Evolutionary conservation across 345 rosid species (phyloP).

Genomic region (Rhizophora mangle): DNA sequence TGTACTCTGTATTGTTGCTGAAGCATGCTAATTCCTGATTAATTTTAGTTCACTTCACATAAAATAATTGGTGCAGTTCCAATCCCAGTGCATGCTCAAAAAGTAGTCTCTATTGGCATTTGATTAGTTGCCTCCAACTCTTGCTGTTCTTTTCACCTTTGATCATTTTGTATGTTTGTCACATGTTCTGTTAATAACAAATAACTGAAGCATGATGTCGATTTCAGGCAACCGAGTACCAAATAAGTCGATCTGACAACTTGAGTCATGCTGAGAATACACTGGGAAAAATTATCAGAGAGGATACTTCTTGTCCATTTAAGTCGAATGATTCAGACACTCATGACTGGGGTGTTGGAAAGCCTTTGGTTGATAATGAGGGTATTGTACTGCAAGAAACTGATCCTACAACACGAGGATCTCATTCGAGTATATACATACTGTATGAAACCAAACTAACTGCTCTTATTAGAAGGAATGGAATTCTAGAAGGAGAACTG

Average conservation of each 20-base stretch:
- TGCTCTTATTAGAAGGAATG: conserved; percentile 65
- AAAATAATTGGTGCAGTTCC: too few species aligned
- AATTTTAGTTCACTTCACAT: too few species aligned
- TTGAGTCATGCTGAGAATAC: conserved; percentile 21
- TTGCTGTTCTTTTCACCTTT: background rate
- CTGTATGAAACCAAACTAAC: conserved; percentile 75
- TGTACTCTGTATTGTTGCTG: too few species aligned
- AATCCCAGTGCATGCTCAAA: too few species aligned
- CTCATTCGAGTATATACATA: conserved; percentile 61
- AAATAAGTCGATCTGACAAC: conserved; percentile 34
- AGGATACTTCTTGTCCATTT: conserved; percentile 42
- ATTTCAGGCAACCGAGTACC: conserved; percentile 51
- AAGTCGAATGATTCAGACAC: conserved; percentile 42
- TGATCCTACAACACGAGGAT: conserved; percentile 41
- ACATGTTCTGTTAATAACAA: conserved; percentile 8
- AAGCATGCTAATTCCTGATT: too few species aligned
- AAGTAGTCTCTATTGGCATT: too few species aligned
- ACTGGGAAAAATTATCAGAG: conserved; percentile 50
- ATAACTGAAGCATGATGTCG: conserved; percentile 17
- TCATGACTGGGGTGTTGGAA: conserved; percentile 37
- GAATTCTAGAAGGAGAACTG: conserved; percentile 70
- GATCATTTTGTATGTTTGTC: background rate
- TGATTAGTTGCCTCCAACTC: too few species aligned
- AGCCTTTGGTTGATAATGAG: conserved; percentile 40
- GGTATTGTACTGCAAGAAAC: conserved; percentile 44